Evolutionary conservation across 139 green algal genomes (phyloP).

Genomic region (Pedinophyceae sp.): DNA sequence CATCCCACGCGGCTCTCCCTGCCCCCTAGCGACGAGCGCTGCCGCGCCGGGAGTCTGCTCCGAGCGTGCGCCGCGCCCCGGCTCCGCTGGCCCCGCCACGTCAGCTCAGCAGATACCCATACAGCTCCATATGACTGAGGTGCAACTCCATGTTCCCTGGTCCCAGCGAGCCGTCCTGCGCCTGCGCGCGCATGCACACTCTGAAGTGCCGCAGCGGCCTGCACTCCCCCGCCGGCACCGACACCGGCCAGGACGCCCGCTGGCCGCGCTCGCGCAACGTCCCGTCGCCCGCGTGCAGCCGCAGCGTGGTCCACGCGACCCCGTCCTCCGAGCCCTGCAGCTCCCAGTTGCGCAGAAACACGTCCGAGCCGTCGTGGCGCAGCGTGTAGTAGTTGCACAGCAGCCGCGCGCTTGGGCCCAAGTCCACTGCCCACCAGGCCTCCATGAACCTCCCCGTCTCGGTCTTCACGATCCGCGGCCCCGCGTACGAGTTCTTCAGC

Average conservation of each 20-base stretch:
- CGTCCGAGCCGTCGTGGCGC: conserved; percentile 49
- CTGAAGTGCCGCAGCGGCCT: conserved; percentile 49
- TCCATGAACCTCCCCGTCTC: not conserved
- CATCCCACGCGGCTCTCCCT: too few relatives aligned
- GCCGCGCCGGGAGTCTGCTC: too few relatives aligned
- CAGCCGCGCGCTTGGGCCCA: conserved; percentile 40
- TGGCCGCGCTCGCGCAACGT: conserved; percentile 45
- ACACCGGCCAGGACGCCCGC: conserved; percentile 63
- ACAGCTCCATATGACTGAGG: conserved; percentile 63
- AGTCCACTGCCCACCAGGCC: conserved; percentile 65
- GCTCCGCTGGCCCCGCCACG: too few relatives aligned
- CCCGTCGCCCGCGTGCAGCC: conserved; percentile 37
- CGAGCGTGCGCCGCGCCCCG: too few relatives aligned
- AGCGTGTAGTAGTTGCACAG: conserved; percentile 69
- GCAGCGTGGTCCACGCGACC: conserved; percentile 39
- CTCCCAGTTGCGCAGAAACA: conserved; percentile 55
- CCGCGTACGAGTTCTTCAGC: conserved; percentile 42
- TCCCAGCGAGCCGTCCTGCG: conserved; percentile 3
- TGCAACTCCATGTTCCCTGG: conserved; percentile 22
- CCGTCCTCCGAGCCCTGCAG: conserved; percentile 65
- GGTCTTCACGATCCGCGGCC: conserved; percentile 18
- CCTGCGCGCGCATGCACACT: conserved; percentile 32
- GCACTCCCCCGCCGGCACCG: conserved; percentile 28
- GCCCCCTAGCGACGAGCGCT: too few relatives aligned
- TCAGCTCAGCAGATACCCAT: conserved; percentile 58